These are phyloP conservation scores for Pichia membranifaciens DNA, from an alignment of 805 yeast genomes.

Conservation along the genomic window DNA sequence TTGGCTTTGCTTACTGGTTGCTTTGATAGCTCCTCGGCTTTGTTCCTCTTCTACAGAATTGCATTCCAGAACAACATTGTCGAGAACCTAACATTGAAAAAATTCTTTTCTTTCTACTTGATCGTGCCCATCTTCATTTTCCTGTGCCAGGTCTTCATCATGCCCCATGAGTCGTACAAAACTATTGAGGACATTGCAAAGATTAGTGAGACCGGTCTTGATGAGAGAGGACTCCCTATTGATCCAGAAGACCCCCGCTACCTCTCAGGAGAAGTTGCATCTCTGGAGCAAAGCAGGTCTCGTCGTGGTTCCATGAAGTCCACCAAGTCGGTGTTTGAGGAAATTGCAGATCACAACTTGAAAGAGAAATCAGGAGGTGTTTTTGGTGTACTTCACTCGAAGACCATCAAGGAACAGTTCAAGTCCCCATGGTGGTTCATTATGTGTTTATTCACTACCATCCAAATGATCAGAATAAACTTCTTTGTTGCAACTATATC, in stretches of 20 bases:
- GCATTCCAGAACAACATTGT: constrained; percentile 43
- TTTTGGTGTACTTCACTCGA: constrained; percentile 75
- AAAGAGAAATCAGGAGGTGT: constrained; percentile 54
- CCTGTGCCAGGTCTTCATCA: constrained; percentile 64
- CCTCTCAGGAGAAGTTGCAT: constrained; percentile 14
- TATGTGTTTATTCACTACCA: constrained; percentile 72
- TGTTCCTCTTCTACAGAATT: constrained; percentile 69
- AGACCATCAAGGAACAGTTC: constrained; percentile 35
- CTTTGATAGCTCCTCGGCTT: constrained; percentile 87
- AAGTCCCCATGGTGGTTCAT: constrained; percentile 67
- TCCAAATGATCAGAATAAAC: constrained; percentile 88
- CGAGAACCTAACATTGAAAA: constrained; percentile 38
- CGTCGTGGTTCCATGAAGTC: constrained; percentile 36
- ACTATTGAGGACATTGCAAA: constrained; percentile 64
- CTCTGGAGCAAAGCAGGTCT: constrained; percentile 18
- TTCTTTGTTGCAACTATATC: constrained; percentile 87
- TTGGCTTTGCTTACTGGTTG: constrained; percentile 88
- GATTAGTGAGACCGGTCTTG: constrained; percentile 65
- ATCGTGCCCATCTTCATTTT: constrained; percentile 75
- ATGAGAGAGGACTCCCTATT: constrained; percentile 59
- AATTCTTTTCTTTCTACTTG: constrained; percentile 63
- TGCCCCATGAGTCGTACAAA: constrained; percentile 77
- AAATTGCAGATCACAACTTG: constrained; percentile 54
- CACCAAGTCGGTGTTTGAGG: constrained; percentile 56
- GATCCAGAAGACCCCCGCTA: constrained; percentile 39